Percentiles rank a stretch among this genome's conserved stretches.
Evolutionary conservation across 257 asterid genomes (phyloP).

Genomic region (Solanum bukasovii): DNA sequence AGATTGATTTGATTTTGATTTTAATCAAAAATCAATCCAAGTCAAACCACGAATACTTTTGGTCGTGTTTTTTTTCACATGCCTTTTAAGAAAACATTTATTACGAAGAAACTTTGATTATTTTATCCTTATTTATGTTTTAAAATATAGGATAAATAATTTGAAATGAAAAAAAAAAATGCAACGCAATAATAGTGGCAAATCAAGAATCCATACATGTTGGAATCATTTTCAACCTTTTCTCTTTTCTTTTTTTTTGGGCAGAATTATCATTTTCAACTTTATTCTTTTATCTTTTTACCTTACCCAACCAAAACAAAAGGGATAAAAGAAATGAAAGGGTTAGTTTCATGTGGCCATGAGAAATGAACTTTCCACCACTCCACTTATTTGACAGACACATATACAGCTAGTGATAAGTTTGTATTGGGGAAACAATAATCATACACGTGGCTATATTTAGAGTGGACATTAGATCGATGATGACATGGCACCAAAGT

Average conservation of each 20-base stretch:
- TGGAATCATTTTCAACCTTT: neutral
- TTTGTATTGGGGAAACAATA: neutral
- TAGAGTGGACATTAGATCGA: neutral
- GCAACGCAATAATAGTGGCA: neutral
- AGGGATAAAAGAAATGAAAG: neutral
- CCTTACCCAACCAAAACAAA: neutral
- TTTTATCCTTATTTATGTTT: neutral
- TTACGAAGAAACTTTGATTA: neutral
- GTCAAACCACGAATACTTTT: neutral
- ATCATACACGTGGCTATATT: neutral
- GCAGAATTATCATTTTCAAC: neutral
- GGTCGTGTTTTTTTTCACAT: too few relatives aligned
- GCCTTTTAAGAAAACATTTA: neutral
- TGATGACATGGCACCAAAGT: neutral
- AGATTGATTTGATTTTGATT: neutral
- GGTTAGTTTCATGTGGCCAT: neutral
- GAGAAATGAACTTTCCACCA: neutral
- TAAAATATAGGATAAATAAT: neutral
- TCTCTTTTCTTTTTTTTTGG: neutral
- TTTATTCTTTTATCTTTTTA: neutral
- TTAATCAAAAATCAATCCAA: neutral
- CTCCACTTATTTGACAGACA: neutral
- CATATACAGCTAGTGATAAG: neutral
- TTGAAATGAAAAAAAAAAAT: neutral
- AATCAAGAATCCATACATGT: neutral